phyloP scores from a whole-genome alignment of 768 basidiomycete genomes.

The Tremella fuciformis region DNA sequence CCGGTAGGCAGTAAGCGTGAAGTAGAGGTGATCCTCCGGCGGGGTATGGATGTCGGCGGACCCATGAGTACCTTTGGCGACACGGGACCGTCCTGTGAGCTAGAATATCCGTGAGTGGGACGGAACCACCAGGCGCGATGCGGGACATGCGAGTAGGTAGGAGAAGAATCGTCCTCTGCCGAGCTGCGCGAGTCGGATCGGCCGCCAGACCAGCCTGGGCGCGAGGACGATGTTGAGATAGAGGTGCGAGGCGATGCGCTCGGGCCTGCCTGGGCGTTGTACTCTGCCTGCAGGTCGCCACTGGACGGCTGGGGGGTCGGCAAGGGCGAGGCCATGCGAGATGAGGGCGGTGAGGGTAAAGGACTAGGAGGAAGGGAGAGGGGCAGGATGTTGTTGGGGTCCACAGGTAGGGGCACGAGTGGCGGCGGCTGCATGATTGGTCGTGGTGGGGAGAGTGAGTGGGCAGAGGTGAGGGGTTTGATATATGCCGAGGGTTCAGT shows the following conservation, averaged over 20 bases:
- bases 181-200: constrained; percentile 24
- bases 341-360: constrained; percentile 21
- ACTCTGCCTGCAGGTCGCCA: constrained; percentile 18
- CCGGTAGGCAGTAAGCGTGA: constrained; percentile 25
- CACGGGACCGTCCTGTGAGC: not conserved
- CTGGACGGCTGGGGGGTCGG: constrained; percentile 25
- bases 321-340: constrained; percentile 18
- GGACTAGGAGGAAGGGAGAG: constrained; percentile 28
- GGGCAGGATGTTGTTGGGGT: constrained; percentile 38
- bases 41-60: not conserved
- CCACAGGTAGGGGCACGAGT: constrained; percentile 22
- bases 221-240: constrained; percentile 27
- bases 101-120: not conserved
- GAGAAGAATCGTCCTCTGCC: constrained; percentile 25
- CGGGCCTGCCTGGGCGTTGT: constrained; percentile 10
- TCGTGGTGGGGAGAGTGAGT: constrained; percentile 19
- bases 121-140: constrained; percentile 23
- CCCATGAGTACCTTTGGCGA: constrained; percentile 24
- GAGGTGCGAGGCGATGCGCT: constrained; percentile 25
- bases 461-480: constrained; percentile 5
- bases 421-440: constrained; percentile 13
- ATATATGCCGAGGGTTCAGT: not conserved
- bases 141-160: constrained; percentile 4
- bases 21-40: constrained; percentile 21
- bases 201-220: constrained; percentile 15